phyloP scores from a whole-genome alignment of 139 green algal genomes.

The Haematococcus sp. region DNA sequence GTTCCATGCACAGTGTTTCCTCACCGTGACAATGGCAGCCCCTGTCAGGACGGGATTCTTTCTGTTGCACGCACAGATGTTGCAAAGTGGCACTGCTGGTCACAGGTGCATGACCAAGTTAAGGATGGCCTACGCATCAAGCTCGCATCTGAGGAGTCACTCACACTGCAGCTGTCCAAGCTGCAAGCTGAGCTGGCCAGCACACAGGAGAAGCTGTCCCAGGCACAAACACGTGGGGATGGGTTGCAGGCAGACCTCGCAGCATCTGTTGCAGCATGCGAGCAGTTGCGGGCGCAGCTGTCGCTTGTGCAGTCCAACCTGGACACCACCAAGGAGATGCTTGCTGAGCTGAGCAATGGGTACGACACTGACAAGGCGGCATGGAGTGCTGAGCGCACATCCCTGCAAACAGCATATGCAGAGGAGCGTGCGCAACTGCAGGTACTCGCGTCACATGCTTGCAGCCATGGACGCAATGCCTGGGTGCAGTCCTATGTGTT shows the following conservation, averaged over 20 bases:
- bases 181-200: constrained; percentile 15
- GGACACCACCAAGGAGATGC: too few relatives aligned
- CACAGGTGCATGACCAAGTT: constrained; percentile 9
- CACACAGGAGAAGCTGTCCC: not conserved
- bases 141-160: not conserved
- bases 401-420: not conserved
- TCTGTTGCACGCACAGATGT: too few relatives aligned
- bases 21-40: too few relatives aligned
- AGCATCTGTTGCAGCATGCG: not conserved
- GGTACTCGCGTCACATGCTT: too few relatives aligned
- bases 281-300: not conserved
- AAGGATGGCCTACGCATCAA: constrained; percentile 7
- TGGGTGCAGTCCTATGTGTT: too few relatives aligned
- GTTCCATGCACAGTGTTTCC: not conserved
- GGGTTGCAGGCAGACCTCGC: not conserved
- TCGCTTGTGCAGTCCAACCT: too few relatives aligned
- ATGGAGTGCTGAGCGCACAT: not conserved
- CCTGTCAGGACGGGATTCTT: too few relatives aligned
- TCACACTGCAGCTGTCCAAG: constrained; percentile 12
- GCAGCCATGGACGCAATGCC: too few relatives aligned
- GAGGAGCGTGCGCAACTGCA: not conserved
- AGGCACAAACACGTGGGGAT: not conserved
- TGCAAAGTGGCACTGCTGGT: not conserved
- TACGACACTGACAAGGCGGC: not conserved
- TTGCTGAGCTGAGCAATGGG: too few relatives aligned